Evolutionary conservation across 2,329 filamentous ascomycete species (phyloP).

Genomic region (Cladosporium halotolerans): DNA sequence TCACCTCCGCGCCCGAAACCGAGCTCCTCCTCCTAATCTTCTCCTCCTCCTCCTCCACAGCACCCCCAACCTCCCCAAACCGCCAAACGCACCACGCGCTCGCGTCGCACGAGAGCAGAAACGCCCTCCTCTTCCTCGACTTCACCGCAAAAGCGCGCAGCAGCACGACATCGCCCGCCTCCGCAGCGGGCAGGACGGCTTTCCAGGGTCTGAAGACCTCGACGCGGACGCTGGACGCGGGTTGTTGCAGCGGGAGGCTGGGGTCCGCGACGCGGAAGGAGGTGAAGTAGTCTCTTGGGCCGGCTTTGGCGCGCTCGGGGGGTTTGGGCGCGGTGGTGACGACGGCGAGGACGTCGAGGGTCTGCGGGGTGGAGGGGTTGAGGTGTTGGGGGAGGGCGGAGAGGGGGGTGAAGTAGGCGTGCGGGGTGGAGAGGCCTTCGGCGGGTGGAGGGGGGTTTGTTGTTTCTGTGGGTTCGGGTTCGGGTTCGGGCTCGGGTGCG

Average conservation of each 20-base stretch:
- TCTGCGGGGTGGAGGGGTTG: conserved; percentile 34
- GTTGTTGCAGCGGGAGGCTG: conserved; percentile 15
- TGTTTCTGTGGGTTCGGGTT: not conserved
- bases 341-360: conserved; percentile 41
- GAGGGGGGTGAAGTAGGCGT: conserved; percentile 43
- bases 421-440: conserved; percentile 1
- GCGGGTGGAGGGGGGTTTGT: conserved; percentile 33
- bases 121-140: conserved; percentile 31
- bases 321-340: conserved; percentile 31
- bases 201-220: conserved; percentile 41
- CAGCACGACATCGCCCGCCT: conserved; percentile 40
- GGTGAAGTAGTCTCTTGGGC: conserved; percentile 40
- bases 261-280: conserved; percentile 37
- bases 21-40: conserved; percentile 12
- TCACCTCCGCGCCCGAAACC: conserved; percentile 13
- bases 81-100: conserved; percentile 45
- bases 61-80: conserved; percentile 19
- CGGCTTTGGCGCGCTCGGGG: conserved; percentile 34
- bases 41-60: conserved; percentile 15
- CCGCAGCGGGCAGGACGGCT: conserved; percentile 35
- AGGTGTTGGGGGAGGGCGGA: conserved; percentile 33
- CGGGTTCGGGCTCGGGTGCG: not conserved
- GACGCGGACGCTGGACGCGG: conserved; percentile 23
- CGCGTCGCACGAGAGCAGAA: conserved; percentile 36
- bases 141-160: conserved; percentile 40